Percentiles rank a stretch among this genome's conserved stretches.
Evolutionary conservation across 225 moss, liverwort and hornwort genomes (phyloP).

Genomic region (Pseudisothecium myosuroides): DNA sequence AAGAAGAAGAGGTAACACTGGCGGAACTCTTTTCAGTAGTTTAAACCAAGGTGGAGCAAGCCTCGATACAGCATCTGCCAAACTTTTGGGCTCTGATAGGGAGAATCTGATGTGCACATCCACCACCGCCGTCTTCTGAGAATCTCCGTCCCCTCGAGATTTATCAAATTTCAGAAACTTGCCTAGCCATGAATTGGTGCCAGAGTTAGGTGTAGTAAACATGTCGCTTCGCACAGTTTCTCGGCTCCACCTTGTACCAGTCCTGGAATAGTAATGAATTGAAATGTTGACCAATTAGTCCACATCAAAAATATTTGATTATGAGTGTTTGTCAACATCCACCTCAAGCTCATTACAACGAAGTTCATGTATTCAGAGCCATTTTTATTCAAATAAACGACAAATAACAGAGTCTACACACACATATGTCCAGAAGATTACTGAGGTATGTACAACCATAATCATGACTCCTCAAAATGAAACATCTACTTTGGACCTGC

Average conservation of each 20-base stretch:
- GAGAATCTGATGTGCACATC: conserved; percentile 30
- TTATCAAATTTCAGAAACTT: not conserved
- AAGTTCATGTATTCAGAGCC: not conserved
- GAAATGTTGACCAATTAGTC: not conserved
- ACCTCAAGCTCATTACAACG: not conserved
- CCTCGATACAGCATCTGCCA: not conserved
- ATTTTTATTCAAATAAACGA: not conserved
- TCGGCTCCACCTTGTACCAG: not conserved
- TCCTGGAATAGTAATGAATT: not conserved
- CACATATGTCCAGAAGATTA: not conserved
- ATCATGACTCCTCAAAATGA: not conserved
- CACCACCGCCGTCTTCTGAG: conserved; percentile 14
- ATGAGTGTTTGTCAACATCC: not conserved
- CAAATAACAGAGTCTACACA: not conserved
- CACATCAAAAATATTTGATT: not conserved
- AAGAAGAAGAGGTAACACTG: not conserved
- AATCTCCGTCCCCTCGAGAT: not conserved
- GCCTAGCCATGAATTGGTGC: not conserved
- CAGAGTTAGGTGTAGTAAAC: not conserved
- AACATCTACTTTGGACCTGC: not conserved
- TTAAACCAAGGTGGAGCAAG: conserved; percentile 10
- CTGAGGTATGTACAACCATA: not conserved
- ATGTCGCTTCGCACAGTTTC: not conserved
- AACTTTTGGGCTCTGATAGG: conserved; percentile 2
- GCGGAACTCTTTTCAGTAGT: not conserved